These are phyloP conservation scores for Smithsoniella earleae DNA, from an alignment of 163 green algal genomes.

Conservation along the genomic window DNA sequence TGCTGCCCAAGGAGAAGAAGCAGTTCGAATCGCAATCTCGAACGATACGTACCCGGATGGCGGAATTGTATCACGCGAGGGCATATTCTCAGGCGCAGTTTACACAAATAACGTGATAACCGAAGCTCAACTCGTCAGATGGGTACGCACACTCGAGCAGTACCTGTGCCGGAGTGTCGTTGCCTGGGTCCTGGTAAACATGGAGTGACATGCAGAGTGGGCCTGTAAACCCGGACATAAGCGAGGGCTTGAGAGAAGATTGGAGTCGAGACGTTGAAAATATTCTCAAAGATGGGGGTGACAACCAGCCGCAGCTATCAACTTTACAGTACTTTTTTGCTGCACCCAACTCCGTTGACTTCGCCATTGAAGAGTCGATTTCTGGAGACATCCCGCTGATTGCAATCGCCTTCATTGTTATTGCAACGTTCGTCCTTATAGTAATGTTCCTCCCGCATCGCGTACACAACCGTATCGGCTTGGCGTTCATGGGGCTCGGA, in stretches of 20 bases:
- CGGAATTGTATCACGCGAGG: background rate
- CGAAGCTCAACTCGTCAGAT: no score
- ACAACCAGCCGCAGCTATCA: background rate
- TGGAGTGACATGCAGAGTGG: background rate
- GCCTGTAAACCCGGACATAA: background rate
- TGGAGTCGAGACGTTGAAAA: background rate
- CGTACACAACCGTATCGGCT: constrained; percentile 30
- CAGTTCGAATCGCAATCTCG: background rate
- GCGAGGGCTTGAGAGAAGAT: background rate
- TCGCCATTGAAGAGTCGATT: background rate
- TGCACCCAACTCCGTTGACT: constrained; percentile 17
- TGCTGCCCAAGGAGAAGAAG: background rate
- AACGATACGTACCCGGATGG: background rate
- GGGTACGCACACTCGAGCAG: no score
- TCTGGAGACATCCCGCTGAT: constrained; percentile 18
- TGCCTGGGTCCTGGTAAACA: background rate
- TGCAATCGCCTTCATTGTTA: constrained; percentile 20
- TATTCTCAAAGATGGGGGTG: background rate
- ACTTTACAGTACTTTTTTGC: background rate
- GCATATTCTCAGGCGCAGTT: background rate
- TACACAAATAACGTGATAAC: background rate
- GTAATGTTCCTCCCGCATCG: background rate
- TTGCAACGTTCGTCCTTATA: background rate
- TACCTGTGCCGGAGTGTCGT: background rate
- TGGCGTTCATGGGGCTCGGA: constrained; percentile 35